phyloP scores from a whole-genome alignment of 768 basidiomycete genomes.

The Lentinula sp. region DNA sequence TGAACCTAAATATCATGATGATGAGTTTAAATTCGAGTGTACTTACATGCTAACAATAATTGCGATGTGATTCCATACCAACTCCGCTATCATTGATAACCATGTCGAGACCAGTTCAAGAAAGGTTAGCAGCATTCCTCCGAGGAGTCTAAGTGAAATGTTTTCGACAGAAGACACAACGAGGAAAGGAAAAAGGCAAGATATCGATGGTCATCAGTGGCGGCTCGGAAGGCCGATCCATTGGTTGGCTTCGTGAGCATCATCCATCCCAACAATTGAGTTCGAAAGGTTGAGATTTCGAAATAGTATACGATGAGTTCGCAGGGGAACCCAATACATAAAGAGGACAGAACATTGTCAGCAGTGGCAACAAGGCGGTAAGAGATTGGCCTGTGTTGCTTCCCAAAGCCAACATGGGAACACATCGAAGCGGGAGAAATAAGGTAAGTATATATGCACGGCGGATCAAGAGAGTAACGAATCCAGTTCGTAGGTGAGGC shows the following conservation, averaged over 20 bases:
- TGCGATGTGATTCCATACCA: background rate
- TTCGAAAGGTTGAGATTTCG: background rate
- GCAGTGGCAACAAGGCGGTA: no score
- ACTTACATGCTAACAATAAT: background rate
- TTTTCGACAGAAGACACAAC: no score
- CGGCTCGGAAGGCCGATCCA: no score
- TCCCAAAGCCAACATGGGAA: background rate
- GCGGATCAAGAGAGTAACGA: background rate
- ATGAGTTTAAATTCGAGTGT: background rate
- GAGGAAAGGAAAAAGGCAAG: no score
- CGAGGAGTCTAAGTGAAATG: no score
- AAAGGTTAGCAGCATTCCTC: background rate
- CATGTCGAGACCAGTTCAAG: background rate
- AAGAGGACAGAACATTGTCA: background rate
- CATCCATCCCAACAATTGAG: background rate
- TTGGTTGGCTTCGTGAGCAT: no score
- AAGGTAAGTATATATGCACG: background rate
- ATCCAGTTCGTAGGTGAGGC: background rate
- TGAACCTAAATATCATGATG: background rate
- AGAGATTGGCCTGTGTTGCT: background rate
- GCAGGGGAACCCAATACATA: background rate
- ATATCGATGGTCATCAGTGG: no score
- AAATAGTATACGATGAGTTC: background rate
- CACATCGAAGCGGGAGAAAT: background rate
- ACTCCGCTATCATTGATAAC: background rate